Evolutionary conservation across 495 filamentous ascomycete genomes (phyloP).

Genomic region (Aspergillus campestris): DNA sequence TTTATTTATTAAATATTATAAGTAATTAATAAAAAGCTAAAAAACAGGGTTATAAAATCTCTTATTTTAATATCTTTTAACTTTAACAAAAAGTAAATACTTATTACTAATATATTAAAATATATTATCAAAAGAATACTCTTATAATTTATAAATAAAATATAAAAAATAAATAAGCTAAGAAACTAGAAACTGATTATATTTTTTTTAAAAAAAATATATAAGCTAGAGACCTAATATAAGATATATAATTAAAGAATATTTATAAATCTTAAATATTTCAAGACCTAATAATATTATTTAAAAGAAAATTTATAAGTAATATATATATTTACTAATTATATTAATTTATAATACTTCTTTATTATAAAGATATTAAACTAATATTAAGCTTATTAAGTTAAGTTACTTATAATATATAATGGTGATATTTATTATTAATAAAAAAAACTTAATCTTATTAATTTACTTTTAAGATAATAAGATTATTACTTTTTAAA

Average conservation of each 20-base stretch:
- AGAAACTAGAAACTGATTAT: neutral
- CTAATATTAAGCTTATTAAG: too few species aligned
- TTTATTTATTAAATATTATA: too few species aligned
- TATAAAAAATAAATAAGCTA: neutral
- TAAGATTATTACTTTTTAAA: too few species aligned
- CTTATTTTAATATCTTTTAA: neutral
- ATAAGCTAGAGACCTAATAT: neutral
- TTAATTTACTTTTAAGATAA: too few species aligned
- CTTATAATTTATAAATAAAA: neutral
- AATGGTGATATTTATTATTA: too few species aligned
- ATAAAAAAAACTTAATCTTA: too few species aligned
- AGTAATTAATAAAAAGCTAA: neutral
- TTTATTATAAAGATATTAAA: too few species aligned
- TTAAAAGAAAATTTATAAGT: neutral
- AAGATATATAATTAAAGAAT: neutral
- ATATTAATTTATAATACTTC: neutral
- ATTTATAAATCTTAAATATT: neutral
- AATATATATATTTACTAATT: neutral
- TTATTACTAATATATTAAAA: neutral
- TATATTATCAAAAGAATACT: neutral
- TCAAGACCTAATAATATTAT: neutral
- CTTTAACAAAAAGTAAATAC: neutral
- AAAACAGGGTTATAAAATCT: neutral
- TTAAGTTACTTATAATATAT: too few species aligned
- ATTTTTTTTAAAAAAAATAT: neutral